Conservation (phyloP, 2,329 filamentous ascomycete species). For the Trichoderma citrinoviride region DNA sequence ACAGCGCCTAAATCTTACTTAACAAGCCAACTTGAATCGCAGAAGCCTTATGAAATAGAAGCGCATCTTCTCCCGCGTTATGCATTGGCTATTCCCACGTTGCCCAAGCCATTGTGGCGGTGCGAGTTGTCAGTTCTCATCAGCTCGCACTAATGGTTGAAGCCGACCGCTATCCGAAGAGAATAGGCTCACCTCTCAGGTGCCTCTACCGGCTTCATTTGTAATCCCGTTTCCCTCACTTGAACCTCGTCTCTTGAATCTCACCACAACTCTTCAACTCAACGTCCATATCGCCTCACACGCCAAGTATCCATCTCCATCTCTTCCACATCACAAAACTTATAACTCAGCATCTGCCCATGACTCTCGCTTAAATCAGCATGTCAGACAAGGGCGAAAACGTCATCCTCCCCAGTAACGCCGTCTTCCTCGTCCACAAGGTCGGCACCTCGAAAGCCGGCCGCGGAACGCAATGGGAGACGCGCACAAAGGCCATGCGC, state of each 20-base stretch:
- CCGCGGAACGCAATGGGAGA: constrained; percentile 5
- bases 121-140: neutral
- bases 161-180: neutral
- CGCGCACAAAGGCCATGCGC: constrained; percentile 13
- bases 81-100: neutral
- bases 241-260: neutral
- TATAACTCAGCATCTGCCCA: neutral
- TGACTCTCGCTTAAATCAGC: neutral
- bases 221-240: neutral
- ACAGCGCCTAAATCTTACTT: no score
- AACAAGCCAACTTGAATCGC: no score
- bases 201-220: neutral
- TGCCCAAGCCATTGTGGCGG: neutral
- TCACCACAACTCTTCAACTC: neutral
- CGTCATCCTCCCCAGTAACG: constrained; percentile 17
- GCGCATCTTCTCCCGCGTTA: no score
- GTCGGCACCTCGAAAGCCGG: constrained; percentile 8
- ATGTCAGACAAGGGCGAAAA: constrained; percentile 14
- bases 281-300: neutral
- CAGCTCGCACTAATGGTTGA: neutral
- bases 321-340: no score
- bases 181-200: neutral
- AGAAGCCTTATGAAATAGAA: no score
- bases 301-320: neutral
- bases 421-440: constrained; percentile 17